These are phyloP conservation scores for Cyberlindnera americana DNA, from an alignment of 805 yeast species.

Conservation along the genomic window DNA sequence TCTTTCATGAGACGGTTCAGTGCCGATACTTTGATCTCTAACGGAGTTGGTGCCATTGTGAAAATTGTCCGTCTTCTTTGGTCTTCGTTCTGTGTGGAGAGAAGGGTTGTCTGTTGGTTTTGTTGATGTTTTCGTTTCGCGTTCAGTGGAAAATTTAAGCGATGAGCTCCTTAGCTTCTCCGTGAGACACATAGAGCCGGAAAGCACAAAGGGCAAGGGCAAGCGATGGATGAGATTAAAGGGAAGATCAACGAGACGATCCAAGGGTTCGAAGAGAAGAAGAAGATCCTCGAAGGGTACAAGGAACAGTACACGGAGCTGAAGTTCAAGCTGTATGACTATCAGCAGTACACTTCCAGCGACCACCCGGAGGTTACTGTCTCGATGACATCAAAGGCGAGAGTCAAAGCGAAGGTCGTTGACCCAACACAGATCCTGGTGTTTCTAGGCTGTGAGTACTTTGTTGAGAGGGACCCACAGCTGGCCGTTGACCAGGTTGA, in stretches of 20 bases:
- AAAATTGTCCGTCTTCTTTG: no score
- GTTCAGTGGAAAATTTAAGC: not conserved
- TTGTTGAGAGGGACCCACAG: conserved; percentile 31
- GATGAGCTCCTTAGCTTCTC: no score
- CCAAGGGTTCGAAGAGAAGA: conserved; percentile 9
- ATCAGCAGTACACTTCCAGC: conserved; percentile 8
- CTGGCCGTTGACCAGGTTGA: conserved; percentile 32
- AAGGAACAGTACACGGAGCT: conserved; percentile 21
- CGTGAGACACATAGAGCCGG: not conserved
- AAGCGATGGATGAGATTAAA: conserved; percentile 18
- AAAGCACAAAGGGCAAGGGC: not conserved
- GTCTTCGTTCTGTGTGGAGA: no score
- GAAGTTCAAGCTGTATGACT: conserved; percentile 21
- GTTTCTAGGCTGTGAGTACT: conserved; percentile 39
- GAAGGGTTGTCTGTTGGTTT: no score
- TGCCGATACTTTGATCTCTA: conserved; percentile 71
- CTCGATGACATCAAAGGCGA: conserved; percentile 20
- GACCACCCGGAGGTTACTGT: conserved; percentile 17
- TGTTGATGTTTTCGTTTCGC: no score
- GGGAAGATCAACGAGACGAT: conserved; percentile 12
- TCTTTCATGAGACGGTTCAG: conserved; percentile 68
- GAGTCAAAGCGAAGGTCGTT: conserved; percentile 18
- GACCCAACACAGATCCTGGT: conserved; percentile 29
- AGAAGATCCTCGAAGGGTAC: conserved; percentile 14
- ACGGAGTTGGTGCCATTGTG: conserved; percentile 66